These are phyloP conservation scores for Colletotrichum melonis DNA, from an alignment of 2,329 filamentous ascomycete species.

Conservation along the genomic window DNA sequence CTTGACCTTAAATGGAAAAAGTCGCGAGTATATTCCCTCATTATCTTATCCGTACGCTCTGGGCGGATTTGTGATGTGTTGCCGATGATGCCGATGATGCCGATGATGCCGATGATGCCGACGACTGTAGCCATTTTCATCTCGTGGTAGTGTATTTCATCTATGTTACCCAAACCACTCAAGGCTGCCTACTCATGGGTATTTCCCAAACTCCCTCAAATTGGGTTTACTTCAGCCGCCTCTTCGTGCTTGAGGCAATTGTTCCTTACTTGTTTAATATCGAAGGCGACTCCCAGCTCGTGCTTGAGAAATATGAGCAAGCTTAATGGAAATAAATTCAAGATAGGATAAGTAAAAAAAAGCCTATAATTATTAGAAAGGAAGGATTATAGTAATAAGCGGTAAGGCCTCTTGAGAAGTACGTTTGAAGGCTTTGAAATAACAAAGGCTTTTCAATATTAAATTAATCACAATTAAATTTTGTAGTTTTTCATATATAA, in stretches of 20 bases:
- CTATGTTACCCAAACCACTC: no score
- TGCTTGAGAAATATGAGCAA: neutral
- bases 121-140: neutral
- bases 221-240: neutral
- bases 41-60: neutral
- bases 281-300: neutral
- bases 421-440: no score
- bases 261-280: neutral
- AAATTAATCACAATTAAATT: no score
- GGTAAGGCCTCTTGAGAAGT: no score
- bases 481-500: no score
- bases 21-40: neutral
- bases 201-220: neutral
- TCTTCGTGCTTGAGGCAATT: neutral
- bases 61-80: neutral
- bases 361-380: no score
- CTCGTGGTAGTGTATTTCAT: neutral
- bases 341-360: no score
- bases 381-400: no score
- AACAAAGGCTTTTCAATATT: no score
- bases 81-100: no score
- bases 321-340: accelerated
- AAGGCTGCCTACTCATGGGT: neutral
- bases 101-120: no score
- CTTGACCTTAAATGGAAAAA: neutral